Evolutionary conservation across 495 filamentous ascomycete species (phyloP).

Genomic region (Podospora pseudoanserina): DNA sequence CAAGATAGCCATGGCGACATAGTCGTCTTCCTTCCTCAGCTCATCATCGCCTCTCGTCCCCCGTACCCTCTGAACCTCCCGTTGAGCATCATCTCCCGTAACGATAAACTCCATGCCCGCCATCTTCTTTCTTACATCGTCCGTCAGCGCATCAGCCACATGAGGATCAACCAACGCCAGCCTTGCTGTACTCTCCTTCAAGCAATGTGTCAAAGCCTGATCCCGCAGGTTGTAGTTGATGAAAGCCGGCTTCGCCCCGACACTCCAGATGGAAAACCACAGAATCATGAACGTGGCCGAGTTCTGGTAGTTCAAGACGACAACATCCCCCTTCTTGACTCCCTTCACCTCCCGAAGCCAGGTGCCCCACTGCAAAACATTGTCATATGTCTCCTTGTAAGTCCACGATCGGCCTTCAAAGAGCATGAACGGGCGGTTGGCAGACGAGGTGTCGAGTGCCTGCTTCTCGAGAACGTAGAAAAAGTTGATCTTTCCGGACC

Average conservation of each 20-base stretch:
- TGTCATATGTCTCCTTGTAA: constrained; percentile 71
- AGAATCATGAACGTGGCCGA: constrained; percentile 69
- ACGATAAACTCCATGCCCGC: constrained; percentile 54
- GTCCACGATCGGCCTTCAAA: constrained; percentile 73
- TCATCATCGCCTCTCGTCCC: constrained; percentile 59
- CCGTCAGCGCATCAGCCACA: constrained; percentile 44
- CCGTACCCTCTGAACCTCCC: constrained; percentile 50
- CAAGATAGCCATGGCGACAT: constrained; percentile 63
- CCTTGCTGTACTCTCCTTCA: constrained; percentile 77
- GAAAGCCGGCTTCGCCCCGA: constrained; percentile 43
- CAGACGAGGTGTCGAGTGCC: constrained; percentile 56
- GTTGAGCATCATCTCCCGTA: constrained; percentile 55
- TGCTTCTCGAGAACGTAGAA: constrained; percentile 77
- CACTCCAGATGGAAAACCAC: constrained; percentile 44
- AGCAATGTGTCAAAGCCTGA: constrained; percentile 50
- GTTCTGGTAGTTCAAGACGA: constrained; percentile 86
- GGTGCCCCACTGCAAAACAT: constrained; percentile 68
- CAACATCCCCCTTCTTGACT: constrained; percentile 69
- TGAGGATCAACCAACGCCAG: constrained; percentile 79
- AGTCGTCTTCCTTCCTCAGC: constrained; percentile 49
- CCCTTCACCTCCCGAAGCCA: constrained; percentile 69
- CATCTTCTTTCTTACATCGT: constrained; percentile 39
- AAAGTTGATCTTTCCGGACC: constrained; percentile 59
- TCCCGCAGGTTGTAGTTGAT: constrained; percentile 53
- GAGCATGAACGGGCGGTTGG: constrained; percentile 60